Evolutionary conservation across 106 monocot species (phyloP), one percentile per base, ranked within the genome.

Genomic region (Dioscorea dumetorum): DNA sequence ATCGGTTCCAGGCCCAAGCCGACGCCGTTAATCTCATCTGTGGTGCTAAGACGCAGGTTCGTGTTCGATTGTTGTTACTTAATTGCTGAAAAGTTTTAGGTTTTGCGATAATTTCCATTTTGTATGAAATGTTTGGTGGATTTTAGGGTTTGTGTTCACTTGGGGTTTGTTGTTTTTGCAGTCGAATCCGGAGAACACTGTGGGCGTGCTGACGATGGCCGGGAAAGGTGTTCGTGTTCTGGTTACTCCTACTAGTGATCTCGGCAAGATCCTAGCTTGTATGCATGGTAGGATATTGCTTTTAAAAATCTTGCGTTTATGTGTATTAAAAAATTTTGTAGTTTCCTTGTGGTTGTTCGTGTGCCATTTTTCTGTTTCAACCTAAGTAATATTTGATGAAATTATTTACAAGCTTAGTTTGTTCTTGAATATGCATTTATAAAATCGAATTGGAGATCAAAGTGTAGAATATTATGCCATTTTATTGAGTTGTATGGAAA

Each of bases 121-220:
- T 4, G 22, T 13, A 34, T 62, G 66, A 52, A 21, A 10, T 13
- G 52, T 20, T 48, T 62, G 18, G 8, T 50, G 33, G 18, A 3
- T 50, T 48, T 51, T 74, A 23, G 52, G 60, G 16, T 17, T 61
- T 33, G 24, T 17, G 0, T 65, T 8, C 9, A 24, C 7, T 69
- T 56, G 5, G 22, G 12, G 58, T n/a, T 18, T 33, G n/a, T 50
- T 32, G 9, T 77, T 12, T 57, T 77, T 61, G 28, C 80, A 97
- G 92, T 82, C 90, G 20, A 99, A 93, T 81, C 92, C 92, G 41
- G 97, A 99, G 79, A 92, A 90, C 75, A 93, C 92, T 16, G 97
- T 99, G 11, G 97, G 92, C 16, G 80, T 99, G 58, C 61, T 92
- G 82, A 99, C 92, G 67, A 92, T 99, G 97, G 97, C 87, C 1